phyloP scores from a whole-genome alignment of 2,329 filamentous ascomycete genomes.

The Diaporthe citriasiana region DNA sequence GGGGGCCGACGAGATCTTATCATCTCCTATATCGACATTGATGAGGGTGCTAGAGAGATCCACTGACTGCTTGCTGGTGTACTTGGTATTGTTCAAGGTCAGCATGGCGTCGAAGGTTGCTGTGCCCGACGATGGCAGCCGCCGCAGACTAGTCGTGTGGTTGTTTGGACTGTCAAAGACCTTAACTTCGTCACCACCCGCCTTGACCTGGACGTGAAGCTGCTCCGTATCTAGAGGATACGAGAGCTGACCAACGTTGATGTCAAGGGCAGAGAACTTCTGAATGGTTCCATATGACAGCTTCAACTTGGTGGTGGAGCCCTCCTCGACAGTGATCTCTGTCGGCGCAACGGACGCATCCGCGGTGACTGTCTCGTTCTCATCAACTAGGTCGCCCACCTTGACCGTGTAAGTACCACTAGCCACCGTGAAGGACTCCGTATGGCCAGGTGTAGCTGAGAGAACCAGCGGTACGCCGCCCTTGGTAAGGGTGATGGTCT shows the following conservation, averaged over 20 bases:
- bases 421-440: background rate
- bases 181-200: background rate
- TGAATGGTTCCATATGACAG: background rate
- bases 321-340: background rate
- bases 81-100: background rate
- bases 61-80: background rate
- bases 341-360: background rate
- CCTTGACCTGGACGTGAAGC: background rate
- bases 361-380: background rate
- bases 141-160: background rate
- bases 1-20: background rate
- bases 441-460: background rate
- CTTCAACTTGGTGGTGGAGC: background rate
- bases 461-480: background rate
- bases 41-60: background rate
- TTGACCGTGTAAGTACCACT: background rate
- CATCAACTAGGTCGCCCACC: background rate
- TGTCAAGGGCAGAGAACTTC: background rate
- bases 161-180: slow-evolving; percentile 10
- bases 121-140: background rate
- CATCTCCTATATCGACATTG: background rate
- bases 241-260: background rate
- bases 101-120: background rate
- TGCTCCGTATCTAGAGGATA: background rate
- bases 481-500: background rate